Percentiles rank a stretch among this genome's conserved stretches.
Conservation (phyloP, 2,329 filamentous ascomycete species). For the Alternaria triticimaculans region DNA sequence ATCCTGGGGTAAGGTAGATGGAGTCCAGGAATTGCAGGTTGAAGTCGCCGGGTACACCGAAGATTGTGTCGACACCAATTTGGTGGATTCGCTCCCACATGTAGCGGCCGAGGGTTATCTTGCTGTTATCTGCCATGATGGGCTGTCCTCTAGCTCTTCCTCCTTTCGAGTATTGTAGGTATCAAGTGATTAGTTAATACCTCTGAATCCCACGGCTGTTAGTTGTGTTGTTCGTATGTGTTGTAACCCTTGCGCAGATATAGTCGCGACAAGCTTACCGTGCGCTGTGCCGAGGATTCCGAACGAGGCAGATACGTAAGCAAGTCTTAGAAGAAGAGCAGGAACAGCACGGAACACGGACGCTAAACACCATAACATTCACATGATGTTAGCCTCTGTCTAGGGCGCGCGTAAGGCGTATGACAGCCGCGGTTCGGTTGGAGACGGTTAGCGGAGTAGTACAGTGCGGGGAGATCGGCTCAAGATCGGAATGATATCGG, state of each 20-base stretch:
- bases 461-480: slow-evolving; percentile 12
- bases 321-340: background rate
- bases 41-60: slow-evolving; percentile 56
- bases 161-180: background rate
- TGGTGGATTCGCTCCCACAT: slow-evolving; percentile 53
- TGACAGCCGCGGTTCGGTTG: slow-evolving; percentile 29
- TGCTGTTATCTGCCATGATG: slow-evolving; percentile 17
- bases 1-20: slow-evolving; percentile 49
- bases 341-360: background rate
- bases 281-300: background rate
- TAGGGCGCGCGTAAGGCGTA: slow-evolving; percentile 17
- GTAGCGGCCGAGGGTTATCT: slow-evolving; percentile 51
- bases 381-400: slow-evolving; percentile 10
- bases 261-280: slow-evolving; percentile 1
- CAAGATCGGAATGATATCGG: slow-evolving; percentile 13
- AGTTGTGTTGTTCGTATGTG: background rate
- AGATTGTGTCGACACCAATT: slow-evolving; percentile 50
- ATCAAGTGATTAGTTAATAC: background rate
- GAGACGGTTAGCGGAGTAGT: slow-evolving; percentile 16
- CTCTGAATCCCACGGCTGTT: background rate
- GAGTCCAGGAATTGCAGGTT: slow-evolving; percentile 55
- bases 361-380: background rate
- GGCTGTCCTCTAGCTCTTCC: background rate
- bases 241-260: background rate
- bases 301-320: background rate